Evolutionary conservation across 2,329 filamentous ascomycete genomes (phyloP).

Genomic region (Paraconiothyrium brasiliense): DNA sequence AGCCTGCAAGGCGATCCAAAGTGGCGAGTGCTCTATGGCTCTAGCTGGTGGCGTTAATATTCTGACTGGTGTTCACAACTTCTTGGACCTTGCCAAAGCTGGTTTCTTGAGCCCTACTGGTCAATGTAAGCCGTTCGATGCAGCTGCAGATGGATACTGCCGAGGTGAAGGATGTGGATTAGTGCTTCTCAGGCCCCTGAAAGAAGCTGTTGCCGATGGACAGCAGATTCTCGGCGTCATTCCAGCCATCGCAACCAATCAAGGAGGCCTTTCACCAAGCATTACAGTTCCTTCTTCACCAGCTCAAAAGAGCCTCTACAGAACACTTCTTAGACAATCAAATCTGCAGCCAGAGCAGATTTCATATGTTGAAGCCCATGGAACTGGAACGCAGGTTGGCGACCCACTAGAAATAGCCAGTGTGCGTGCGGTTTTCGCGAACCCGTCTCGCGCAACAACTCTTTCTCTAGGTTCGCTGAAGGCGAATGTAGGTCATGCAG

Average conservation of each 20-base stretch:
- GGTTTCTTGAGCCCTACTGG: background rate
- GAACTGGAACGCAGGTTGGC: slow-evolving; percentile 32
- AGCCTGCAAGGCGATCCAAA: no score
- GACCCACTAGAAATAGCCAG: slow-evolving; percentile 31
- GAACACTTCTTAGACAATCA: slow-evolving; percentile 9
- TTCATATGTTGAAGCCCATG: slow-evolving; percentile 27
- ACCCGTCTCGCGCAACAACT: slow-evolving; percentile 2
- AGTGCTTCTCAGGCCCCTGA: slow-evolving; percentile 61
- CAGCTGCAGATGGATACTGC: slow-evolving; percentile 62
- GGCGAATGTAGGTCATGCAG: slow-evolving; percentile 40
- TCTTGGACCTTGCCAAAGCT: no score
- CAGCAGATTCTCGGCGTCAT: slow-evolving; percentile 59
- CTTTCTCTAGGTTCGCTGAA: slow-evolving; percentile 43
- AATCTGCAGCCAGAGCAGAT: slow-evolving; percentile 13
- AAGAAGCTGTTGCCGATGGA: slow-evolving; percentile 61
- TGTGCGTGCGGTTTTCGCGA: slow-evolving; percentile 29
- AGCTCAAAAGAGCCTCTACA: slow-evolving; percentile 20
- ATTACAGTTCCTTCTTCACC: slow-evolving; percentile 19
- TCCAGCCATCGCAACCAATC: slow-evolving; percentile 22
- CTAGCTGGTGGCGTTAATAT: no score
- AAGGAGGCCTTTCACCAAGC: slow-evolving; percentile 18
- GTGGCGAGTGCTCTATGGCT: no score
- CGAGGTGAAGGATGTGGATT: slow-evolving; percentile 60
- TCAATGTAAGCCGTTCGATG: slow-evolving; percentile 54
- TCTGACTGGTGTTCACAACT: no score